Percentiles rank a stretch among this genome's conserved stretches.
These are phyloP conservation scores for Daldinia sp. DNA, from an alignment of 2,329 filamentous ascomycete species.

Conservation along the genomic window DNA sequence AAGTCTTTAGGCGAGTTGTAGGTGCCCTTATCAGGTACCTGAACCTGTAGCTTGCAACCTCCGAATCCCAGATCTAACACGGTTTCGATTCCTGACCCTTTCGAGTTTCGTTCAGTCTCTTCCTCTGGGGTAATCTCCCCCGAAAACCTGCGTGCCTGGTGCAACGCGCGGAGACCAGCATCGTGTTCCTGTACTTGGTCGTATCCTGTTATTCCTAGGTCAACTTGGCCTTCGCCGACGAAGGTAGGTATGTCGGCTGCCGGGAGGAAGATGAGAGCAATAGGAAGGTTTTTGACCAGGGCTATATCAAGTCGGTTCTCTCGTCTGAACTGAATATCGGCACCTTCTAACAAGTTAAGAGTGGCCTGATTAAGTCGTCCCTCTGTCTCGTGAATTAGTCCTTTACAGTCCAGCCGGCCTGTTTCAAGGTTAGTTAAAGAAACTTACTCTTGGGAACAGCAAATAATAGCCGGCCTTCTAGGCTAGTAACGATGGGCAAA, in stretches of 20 bases:
- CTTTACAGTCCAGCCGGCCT: not conserved
- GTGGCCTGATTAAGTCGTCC: slow-evolving; percentile 88
- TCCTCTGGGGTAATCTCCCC: slow-evolving; percentile 54
- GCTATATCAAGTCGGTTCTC: slow-evolving; percentile 97
- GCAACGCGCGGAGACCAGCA: slow-evolving; percentile 62
- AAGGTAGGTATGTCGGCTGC: slow-evolving; percentile 98
- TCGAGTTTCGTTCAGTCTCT: slow-evolving; percentile 54
- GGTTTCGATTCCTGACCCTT: slow-evolving; percentile 75
- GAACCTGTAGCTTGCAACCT: slow-evolving; percentile 92
- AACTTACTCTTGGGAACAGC: slow-evolving; percentile 96
- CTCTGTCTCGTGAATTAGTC: slow-evolving; percentile 64
- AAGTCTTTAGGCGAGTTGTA: slow-evolving; percentile 77
- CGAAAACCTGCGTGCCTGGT: slow-evolving; percentile 58
- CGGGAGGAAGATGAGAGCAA: slow-evolving; percentile 95
- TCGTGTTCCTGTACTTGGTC: slow-evolving; percentile 95
- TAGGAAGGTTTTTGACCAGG: slow-evolving; percentile 93
- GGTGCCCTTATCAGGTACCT: slow-evolving; percentile 86
- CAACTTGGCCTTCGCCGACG: slow-evolving; percentile 91
- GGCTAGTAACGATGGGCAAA: slow-evolving; percentile 58
- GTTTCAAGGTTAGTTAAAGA: not conserved
- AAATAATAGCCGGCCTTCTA: slow-evolving; percentile 92
- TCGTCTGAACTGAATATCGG: slow-evolving; percentile 95
- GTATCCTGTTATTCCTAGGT: slow-evolving; percentile 91
- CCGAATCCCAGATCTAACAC: slow-evolving; percentile 93
- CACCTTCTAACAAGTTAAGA: slow-evolving; percentile 89